Conservation (phyloP, 257 asterid species). For the Solanum corneliomulleri region DNA sequence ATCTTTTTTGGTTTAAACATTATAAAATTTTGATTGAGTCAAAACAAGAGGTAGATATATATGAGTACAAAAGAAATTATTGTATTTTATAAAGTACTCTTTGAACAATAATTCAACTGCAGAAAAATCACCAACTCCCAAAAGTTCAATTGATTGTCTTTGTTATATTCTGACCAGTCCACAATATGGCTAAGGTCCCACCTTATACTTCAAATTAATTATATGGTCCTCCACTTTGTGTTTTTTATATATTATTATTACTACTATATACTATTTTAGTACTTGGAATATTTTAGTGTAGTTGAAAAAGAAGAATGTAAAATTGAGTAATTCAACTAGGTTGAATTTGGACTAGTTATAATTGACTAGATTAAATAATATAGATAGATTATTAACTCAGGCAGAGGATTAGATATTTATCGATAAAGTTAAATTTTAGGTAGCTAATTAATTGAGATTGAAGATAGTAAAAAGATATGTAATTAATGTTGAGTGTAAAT, state of each 20-base stretch:
- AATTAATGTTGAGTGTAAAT: no score
- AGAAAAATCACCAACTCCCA: background rate
- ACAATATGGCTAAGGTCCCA: background rate
- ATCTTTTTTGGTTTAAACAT: background rate
- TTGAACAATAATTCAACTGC: conserved; percentile 20
- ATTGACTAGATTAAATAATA: background rate
- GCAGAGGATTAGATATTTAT: background rate
- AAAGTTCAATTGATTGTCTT: conserved; percentile 8
- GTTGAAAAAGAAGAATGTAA: background rate
- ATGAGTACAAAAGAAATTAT: background rate
- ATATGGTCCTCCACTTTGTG: conserved; percentile 24
- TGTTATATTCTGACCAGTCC: background rate
- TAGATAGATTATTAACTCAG: background rate
- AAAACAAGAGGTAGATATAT: background rate
- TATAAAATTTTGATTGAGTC: background rate
- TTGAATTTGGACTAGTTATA: background rate
- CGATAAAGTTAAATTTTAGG: background rate
- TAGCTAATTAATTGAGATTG: background rate
- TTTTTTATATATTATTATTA: background rate
- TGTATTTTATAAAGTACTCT: background rate
- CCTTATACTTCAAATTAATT: conserved; percentile 14
- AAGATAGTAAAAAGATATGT: fast-evolving
- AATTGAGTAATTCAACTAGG: background rate
- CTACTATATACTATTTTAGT: background rate
- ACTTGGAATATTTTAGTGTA: background rate